Conservation (phyloP, 1,139 yeast species). For the Debaryomyces fabryi region DNA sequence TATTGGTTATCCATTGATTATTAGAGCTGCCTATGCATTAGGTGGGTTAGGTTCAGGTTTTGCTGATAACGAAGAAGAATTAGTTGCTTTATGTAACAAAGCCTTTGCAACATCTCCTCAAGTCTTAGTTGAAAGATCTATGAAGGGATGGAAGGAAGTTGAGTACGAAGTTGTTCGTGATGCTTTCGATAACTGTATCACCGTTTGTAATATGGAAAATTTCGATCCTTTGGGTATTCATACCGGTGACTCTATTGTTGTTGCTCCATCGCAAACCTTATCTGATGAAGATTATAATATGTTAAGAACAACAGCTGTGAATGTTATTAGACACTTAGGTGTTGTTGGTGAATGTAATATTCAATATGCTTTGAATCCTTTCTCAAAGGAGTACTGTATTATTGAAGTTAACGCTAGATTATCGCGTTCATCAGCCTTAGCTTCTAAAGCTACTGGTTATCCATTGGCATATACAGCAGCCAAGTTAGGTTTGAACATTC, state of each 20-base stretch:
- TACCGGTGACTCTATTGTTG: conserved; percentile 98
- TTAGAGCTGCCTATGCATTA: conserved; percentile 95
- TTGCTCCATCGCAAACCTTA: conserved; percentile 97
- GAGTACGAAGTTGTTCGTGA: conserved; percentile 99
- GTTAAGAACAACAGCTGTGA: conserved; percentile 97
- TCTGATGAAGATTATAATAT: conserved; percentile 97
- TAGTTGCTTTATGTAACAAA: conserved; percentile 80
- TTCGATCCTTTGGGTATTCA: conserved; percentile 98
- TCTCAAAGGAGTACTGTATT: conserved; percentile 92
- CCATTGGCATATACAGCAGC: conserved; percentile 99
- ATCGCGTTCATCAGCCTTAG: conserved; percentile 96
- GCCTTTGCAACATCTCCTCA: conserved; percentile 97
- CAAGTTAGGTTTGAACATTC: conserved; percentile 90
- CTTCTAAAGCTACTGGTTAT: conserved; percentile 98
- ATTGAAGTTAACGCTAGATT: conserved; percentile 98
- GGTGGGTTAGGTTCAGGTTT: conserved; percentile 99
- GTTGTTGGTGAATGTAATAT: conserved; percentile 99
- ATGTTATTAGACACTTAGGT: conserved; percentile 95
- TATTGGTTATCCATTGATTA: conserved; percentile 94
- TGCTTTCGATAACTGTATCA: conserved; percentile 95
- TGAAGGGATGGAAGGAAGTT: conserved; percentile 99
- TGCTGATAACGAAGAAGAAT: conserved; percentile 86
- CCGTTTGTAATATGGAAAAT: conserved; percentile 99
- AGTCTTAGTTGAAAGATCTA: conserved; percentile 90
- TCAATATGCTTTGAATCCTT: conserved; percentile 95